A percentile compares a stretch with the other conserved stretches of the same genome.
phyloP scores from a whole-genome alignment of 192 early-diverging fungal genomes.

The Coemansia sp. region DNA sequence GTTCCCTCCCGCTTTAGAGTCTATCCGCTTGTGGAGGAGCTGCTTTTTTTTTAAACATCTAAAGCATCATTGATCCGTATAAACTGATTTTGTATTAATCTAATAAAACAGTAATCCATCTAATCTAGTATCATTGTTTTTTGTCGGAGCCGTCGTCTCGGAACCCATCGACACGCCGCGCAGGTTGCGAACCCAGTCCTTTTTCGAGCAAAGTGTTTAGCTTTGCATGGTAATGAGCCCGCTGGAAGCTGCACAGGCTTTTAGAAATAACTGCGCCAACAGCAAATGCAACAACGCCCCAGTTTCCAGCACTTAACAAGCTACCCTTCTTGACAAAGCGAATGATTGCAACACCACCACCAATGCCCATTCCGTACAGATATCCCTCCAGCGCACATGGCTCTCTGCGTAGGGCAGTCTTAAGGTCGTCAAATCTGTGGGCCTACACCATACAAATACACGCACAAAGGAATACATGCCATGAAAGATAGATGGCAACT shows the following conservation, averaged over 20 bases:
- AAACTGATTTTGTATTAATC: no score
- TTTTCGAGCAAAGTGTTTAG: constrained; percentile 33
- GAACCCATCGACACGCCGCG: constrained; percentile 28
- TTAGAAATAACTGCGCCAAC: constrained; percentile 29
- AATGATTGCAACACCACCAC: constrained; percentile 27
- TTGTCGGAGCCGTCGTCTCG: not conserved
- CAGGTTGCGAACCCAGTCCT: constrained; percentile 1
- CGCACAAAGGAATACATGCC: not conserved
- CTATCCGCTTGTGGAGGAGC: not conserved
- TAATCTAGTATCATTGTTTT: not conserved
- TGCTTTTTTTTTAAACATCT: no score
- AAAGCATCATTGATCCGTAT: no score
- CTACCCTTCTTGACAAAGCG: constrained; percentile 37
- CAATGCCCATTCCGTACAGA: constrained; percentile 44
- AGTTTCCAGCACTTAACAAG: constrained; percentile 40
- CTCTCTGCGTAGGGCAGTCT: constrained; percentile 15
- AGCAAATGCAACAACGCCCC: constrained; percentile 39
- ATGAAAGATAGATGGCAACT: not conserved
- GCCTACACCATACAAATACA: constrained; percentile 29
- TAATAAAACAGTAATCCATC: no score
- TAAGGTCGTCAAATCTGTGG: constrained; percentile 28
- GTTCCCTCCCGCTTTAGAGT: not conserved
- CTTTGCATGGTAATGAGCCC: constrained; percentile 40
- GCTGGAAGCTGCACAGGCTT: constrained; percentile 44
- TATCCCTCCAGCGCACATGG: constrained; percentile 52